Base-by-base conservation (phyloP, 768 basidiomycete species). In the Naematelia encephala region DNA sequence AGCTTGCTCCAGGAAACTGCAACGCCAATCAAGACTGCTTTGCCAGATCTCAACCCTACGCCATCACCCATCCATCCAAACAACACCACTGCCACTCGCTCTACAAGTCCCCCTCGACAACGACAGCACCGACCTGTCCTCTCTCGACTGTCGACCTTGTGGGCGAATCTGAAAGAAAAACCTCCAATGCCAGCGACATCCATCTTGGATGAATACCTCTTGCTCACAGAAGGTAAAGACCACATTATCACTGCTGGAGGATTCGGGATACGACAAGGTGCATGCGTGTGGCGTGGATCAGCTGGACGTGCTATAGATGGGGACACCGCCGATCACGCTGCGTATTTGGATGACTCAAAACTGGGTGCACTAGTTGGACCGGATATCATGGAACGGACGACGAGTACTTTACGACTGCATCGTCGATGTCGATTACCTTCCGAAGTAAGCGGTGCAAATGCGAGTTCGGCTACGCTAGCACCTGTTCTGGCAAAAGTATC, bases 131-230 rank as follows among this genome's bases (percentile, higher is more conserved):
- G 25, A 5, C 23, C 43, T 8, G 45, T 49, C 13, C 21, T 57
- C 16, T 28, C 48, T 16, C 28, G 56, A 1, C n/a, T 57, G 4
- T 57, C 56, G n/a, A 30, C 46, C 19, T 14, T 51, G 19, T 51
- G 46, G 48, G 21, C 56, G 8, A 11, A 13, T 1, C 14, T 57
- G 26, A 57, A 57, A 47, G 56, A 57, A 21, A 57, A 57, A 25
- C 56, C 56, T 2, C 47, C 56, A 4, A n/a, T 43, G 14, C 56
- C 56, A 13, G n/a, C 50, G 39, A 51, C 56, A 11, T 57, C 56
- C 23, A 42, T 57, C 19, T 21, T 57, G 3, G 56, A 57, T 30
- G 56, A 57, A 22, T 57, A 57, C 27, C 13, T 23, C 5, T 29
- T 57, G 2, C 27, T 57, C 13, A 51, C 51, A 16, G 56, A 57